Evolutionary conservation across 2,329 filamentous ascomycete genomes (phyloP), one percentile per base, ranked within the genome.

Genomic region (Fusarium robinianum): DNA sequence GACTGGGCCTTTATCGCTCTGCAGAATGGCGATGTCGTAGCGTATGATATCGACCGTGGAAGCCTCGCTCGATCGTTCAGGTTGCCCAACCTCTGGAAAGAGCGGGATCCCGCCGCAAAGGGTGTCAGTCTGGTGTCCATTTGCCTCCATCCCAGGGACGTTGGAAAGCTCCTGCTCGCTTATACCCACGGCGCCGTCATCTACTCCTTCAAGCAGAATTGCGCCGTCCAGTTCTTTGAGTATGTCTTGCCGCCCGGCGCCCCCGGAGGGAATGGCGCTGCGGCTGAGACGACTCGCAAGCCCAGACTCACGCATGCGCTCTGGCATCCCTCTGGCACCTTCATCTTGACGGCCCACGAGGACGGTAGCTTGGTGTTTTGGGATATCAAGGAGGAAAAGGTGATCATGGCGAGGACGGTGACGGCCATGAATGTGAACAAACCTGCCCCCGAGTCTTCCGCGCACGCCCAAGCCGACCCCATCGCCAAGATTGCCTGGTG

Each of bases 271-370:
- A 87, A 90, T 62, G 80, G 83, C 18, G 70, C 78, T 25, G 77
- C 78, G 6, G 70, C 82, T 23, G 81, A 84, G 43, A 77, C 78
- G 10, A 65, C 79, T 46, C 82, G 91, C 36, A 81, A 77, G 57
- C 94, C 92, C 10, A 81, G 79, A 45, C 70, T 97, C 49, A 89
- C 85, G 1, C 88, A 95, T 57, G 91, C 90, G 1, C 67, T 92
- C 11, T 99, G 92, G 91, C 94, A 99, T 70, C 94, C 94, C 0
- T 95, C 89, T 2, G 94, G 91, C 1, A 95, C 89, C 0, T 96
- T 96, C 61, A 72, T 96, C 24, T 65, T 94, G 55, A 95, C 90
- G 0, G 88, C 85, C 1, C 88, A 96, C 63, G 90, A 96, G 42
- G 94, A 99, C 64, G 86, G 87, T 22, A 96, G 89, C 58, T 73